Base-by-base conservation (phyloP, 2,329 filamentous ascomycete species). In the Graphilbum ipis-grandicollis region DNA sequence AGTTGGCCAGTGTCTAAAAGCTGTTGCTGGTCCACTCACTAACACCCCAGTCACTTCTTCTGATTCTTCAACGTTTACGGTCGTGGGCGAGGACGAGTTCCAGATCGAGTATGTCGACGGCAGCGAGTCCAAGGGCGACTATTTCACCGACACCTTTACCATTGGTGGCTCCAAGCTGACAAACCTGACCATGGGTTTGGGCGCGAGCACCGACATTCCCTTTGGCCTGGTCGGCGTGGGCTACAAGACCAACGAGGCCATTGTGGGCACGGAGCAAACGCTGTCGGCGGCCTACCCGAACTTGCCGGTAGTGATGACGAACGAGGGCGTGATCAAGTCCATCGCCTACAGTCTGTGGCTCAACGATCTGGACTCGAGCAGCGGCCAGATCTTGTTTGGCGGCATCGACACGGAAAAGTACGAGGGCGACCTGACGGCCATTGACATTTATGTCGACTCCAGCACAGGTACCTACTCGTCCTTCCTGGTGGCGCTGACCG, bases 401-500 rank as follows among this genome's bases (percentile, higher is more conserved):
- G 82, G 79, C n/a, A 72, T 86, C 40, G 80, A 88, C 51, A 80
- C 71, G 0, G 68, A 66, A 41, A 86, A 86, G 51, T 90, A 74
- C 55, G 52, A 62, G 0, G 80, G 79, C 34, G 53, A 68, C 2
- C 61, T 86, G 23, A 62, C 65, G 33, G 68, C 64, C 6, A 60
- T 85, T 21, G 62, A 75, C 14, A 62, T 84, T 41, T 58, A 73
- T 46, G 51, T 62, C 37, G 50, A 56, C 40, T 52, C 59, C 34
- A 44, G 52, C 36, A 60, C 47, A 22, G 35, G 35, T 43, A 47
- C 37, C 23, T 64, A 57, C 41, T 58, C 56, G 19, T 59, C 66
- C 8, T 70, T 71, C 41, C 48, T 54, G 4, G 63, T 72, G 5
- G 50, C 57, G 18, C 39, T 72, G 43, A 66, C 62, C 0, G 65